Evolutionary conservation across 352 stramenopile genomes (phyloP).

Genomic region (Pythium brassicae): DNA sequence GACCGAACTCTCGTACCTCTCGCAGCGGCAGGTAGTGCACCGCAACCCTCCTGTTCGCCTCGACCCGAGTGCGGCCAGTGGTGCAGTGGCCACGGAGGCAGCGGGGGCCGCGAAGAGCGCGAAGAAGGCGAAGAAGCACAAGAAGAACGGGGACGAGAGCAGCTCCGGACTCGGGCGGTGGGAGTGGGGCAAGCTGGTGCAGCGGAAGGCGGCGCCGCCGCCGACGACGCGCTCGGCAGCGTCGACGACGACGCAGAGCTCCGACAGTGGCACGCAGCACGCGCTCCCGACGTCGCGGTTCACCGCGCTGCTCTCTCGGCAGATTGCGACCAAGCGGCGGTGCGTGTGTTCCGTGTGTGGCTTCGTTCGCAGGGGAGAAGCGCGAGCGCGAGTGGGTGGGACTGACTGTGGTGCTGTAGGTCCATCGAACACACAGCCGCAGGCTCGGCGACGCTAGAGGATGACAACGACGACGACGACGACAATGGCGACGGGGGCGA

Average conservation of each 20-base stretch:
- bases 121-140: slow-evolving; percentile 28
- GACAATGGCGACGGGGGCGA: neutral
- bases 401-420: neutral
- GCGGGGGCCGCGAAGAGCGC: slow-evolving; percentile 11
- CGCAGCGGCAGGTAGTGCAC: slow-evolving; percentile 74
- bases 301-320: slow-evolving; percentile 22
- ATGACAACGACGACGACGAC: neutral
- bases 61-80: slow-evolving; percentile 6
- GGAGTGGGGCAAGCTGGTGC: slow-evolving; percentile 60
- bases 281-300: slow-evolving; percentile 17
- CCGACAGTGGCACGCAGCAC: neutral
- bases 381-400: too few relatives aligned
- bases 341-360: neutral
- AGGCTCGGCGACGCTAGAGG: neutral
- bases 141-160: slow-evolving; percentile 24
- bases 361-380: neutral
- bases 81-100: neutral
- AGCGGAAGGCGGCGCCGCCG: slow-evolving; percentile 23
- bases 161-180: slow-evolving; percentile 47
- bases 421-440: neutral
- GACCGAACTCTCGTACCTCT: slow-evolving; percentile 71
- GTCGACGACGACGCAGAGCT: neutral
- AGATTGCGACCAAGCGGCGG: slow-evolving; percentile 17
- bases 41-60: slow-evolving; percentile 54
- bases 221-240: neutral